Base-by-base conservation (phyloP, 2,329 filamentous ascomycete species). In the Monilinia fructicola region DNA sequence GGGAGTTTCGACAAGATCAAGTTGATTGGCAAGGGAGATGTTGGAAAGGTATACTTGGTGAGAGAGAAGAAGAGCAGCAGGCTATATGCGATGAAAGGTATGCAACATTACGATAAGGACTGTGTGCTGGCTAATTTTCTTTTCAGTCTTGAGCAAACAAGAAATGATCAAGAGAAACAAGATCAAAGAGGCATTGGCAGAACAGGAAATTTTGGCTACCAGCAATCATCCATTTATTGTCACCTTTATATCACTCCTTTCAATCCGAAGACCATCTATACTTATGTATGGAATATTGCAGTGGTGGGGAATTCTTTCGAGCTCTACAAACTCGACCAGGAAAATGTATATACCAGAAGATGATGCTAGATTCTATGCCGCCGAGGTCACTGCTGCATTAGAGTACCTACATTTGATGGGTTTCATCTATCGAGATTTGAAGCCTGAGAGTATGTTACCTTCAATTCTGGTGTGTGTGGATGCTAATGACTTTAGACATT, bases 131-230 rank as follows among this genome's bases (percentile, higher is more conserved):
- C 71, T 76, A 67, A 71, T 69, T 55, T 69, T 55, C 73, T 79
- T 62, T 64, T 21, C 76, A 98, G 95, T 99, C 7, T 78, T 99
- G 79, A 98, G 93, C 84, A 99, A 99, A 81, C 97, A 98, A 83
- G 95, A 99, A 79, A 99, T 99, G 95, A 99, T 99, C 80, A 99
- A 99, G 83, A 90, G 95, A 67, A 99, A 99, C 84, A 99, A 99
- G 85, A 99, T 99, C 81, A 99, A 99, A 85, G 88, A 95, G 76
- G 95, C 95, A 18, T 84, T 99, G 73, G 95, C 95, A 48, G 95
- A 99, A 80, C 95, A 98, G 78, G 95, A 99, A 79, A 99, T 99
- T 71, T 83, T 99, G 64, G 95, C 95, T 11, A 99, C 95, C 53
- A 98, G 94, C 83, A 99, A 99, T 74, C 95, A 99, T 75, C 95